Conservation (phyloP, 345 rosid species). For the sweet orange (Citrus sinensis) region DNA sequence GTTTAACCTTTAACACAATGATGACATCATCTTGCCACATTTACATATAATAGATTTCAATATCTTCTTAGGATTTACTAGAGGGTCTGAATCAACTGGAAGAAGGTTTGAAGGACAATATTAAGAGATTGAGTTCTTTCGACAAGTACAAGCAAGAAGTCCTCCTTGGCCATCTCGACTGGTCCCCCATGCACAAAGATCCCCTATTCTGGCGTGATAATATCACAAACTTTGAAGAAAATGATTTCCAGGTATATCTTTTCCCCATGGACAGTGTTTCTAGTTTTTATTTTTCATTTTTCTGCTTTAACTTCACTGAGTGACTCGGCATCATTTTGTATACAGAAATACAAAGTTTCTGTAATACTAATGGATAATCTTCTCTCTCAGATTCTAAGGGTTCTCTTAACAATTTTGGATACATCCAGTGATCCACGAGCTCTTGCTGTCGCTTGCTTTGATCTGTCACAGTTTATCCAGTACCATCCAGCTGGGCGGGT, state of each 20-base stretch:
- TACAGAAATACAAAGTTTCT: neutral
- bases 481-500: slow-evolving; percentile 88
- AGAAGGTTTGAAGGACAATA: slow-evolving; percentile 75
- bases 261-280: neutral
- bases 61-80: slow-evolving; percentile 61
- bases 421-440: slow-evolving; percentile 84
- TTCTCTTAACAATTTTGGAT: slow-evolving; percentile 86
- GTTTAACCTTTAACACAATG: neutral
- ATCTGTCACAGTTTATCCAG: slow-evolving; percentile 94
- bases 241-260: slow-evolving; percentile 79
- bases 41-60: neutral
- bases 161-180: slow-evolving; percentile 92
- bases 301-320: neutral
- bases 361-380: neutral
- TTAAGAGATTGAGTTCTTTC: slow-evolving; percentile 85
- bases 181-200: slow-evolving; percentile 99
- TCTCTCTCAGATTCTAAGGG: slow-evolving; percentile 73
- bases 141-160: slow-evolving; percentile 96
- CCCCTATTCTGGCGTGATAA: slow-evolving; percentile 93
- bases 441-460: slow-evolving; percentile 88
- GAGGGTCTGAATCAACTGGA: slow-evolving; percentile 85
- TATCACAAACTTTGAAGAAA: slow-evolving; percentile 77
- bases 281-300: neutral
- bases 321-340: neutral
- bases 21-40: neutral